phyloP scores from a whole-genome alignment of 768 basidiomycete species.

The Hericium coralloides region DNA sequence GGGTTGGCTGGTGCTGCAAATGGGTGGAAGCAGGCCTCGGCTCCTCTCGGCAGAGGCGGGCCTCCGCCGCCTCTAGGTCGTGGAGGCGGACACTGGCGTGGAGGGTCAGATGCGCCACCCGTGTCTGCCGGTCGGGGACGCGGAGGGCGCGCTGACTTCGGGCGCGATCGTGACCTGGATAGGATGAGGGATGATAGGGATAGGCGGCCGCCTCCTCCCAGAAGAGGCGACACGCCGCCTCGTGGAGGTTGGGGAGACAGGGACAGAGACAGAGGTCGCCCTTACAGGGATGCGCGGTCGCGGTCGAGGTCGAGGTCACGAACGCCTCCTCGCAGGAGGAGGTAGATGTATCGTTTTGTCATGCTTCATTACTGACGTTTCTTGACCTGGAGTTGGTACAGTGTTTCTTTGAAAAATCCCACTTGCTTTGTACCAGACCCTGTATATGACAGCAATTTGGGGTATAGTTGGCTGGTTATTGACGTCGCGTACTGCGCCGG shows the following conservation, averaged over 20 bases:
- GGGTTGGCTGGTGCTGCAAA: slow-evolving; percentile 27
- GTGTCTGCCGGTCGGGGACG: slow-evolving; percentile 28
- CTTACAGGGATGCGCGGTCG: slow-evolving; percentile 23
- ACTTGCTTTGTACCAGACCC: no score
- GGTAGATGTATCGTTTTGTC: slow-evolving; percentile 26
- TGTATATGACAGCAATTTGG: no score
- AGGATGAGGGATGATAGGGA: slow-evolving; percentile 35
- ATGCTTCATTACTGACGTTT: background rate
- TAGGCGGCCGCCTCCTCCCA: slow-evolving; percentile 29
- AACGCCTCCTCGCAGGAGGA: slow-evolving; percentile 43
- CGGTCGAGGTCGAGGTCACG: slow-evolving; percentile 30
- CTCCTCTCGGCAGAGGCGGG: slow-evolving; percentile 39
- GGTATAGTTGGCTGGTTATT: no score
- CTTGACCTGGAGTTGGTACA: no score
- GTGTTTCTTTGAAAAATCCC: no score
- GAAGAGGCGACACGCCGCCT: slow-evolving; percentile 35
- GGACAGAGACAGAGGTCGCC: slow-evolving; percentile 25
- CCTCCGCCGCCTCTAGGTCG: slow-evolving; percentile 35
- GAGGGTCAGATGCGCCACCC: slow-evolving; percentile 45
- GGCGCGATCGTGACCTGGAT: slow-evolving; percentile 18
- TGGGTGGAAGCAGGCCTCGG: slow-evolving; percentile 27
- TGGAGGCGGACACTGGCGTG: slow-evolving; percentile 68
- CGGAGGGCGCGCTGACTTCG: slow-evolving; percentile 15
- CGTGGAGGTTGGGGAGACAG: slow-evolving; percentile 20
- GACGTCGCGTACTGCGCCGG: no score